Evolutionary conservation across 192 early-diverging fungal genomes (phyloP), one percentile per base, ranked within the genome.

Genomic region (Funneliformis geosporum): DNA sequence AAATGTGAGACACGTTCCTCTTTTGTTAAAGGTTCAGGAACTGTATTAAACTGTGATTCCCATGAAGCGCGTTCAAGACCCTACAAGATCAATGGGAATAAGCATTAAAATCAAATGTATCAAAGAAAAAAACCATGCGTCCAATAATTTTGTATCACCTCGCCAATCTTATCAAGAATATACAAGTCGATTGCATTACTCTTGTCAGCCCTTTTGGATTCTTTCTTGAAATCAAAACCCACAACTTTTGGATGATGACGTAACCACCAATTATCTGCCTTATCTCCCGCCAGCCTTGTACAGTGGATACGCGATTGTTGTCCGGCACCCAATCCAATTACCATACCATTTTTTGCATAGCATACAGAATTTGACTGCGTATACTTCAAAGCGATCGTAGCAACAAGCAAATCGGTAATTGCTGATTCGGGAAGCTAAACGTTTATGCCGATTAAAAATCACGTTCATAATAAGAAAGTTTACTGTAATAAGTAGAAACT

Each of bases 271-370:
- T 96, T 97, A 83, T 99, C 96, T 46, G 96, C 96, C 91, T 99
- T 99, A 79, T 99, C 97, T 81, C 96, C 96, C n/a, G 97, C 97
- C 72, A 99, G 90, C 70, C 97, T 93, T 9, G 96, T 98, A 90
- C 96, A 98, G 89, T 98, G 98, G 64, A 99, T 98, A 79, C 98
- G 94, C 59, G 95, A 96, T 88, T 99, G 96, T 89, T 99, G 98
- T 61, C 98, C 98, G 74, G 98, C 98, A 66, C 98, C 98, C 40
- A 99, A 87, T 67, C 98, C 98, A 73, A 98, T 91, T 9, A 98
- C 93, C 94, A 96, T 95, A 68, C 98, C 98, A 85, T 97, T 94
- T 86, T 95, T 95, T 78, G 97, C 98, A 81, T 98, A 99, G 89
- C 96, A 97, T 43, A 99, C 96, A 67, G 96, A 98, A 92, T 99